Base-by-base conservation (phyloP, 1,284 basidiomycete species). In the Boletus holoroseus region DNA sequence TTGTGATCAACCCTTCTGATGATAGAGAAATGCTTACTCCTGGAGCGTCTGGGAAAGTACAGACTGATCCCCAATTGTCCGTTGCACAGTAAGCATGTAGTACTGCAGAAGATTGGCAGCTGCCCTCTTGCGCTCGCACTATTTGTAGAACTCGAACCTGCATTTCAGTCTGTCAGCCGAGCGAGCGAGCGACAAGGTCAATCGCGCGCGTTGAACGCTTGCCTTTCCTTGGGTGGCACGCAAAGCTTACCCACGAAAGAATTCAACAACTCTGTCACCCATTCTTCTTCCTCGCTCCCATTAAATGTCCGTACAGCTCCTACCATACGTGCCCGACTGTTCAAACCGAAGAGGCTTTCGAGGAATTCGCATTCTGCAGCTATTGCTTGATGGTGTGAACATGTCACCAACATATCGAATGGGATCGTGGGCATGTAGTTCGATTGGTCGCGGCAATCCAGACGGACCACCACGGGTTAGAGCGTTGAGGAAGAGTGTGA, bases 391-490 rank as follows among this genome's bases (percentile, higher is more conserved):
- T 99, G 95, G 1, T 0, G 94, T 95, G 4, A 99, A 82, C 91
- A 99, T 98, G 68, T 98, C 95, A 16, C 95, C 94, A 13, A 96
- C 85, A 66, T 99, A 99, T 24, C 95, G 84, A 55, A 93, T 78
- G 0, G 95, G 94, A 66, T 99, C 95, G 62, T 99, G 95, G 0
- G 95, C 95, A 64, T 98, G 94, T 3, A 98, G 76, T 69, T 99
- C 95, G 57, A 99, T 98, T 0, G 95, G 94, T 3, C 94, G 82
- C 0, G 94, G 91, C 1, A 93, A 75, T 24, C 91, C 91, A 31
- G 85, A 85, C 0, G 91, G 91, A 0, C 91, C 91, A 12, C 95
- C 94, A 9, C 90, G 80, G 0, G 93, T 97, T 15, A 98, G 76
- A 0, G 94, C 94, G 9, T 86, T 80, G 45, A 93, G 78, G 72